Evolutionary conservation across 352 stramenopile species (phyloP), one percentile per base, ranked within the genome.

Genomic region (Phytopythium sindhum): DNA sequence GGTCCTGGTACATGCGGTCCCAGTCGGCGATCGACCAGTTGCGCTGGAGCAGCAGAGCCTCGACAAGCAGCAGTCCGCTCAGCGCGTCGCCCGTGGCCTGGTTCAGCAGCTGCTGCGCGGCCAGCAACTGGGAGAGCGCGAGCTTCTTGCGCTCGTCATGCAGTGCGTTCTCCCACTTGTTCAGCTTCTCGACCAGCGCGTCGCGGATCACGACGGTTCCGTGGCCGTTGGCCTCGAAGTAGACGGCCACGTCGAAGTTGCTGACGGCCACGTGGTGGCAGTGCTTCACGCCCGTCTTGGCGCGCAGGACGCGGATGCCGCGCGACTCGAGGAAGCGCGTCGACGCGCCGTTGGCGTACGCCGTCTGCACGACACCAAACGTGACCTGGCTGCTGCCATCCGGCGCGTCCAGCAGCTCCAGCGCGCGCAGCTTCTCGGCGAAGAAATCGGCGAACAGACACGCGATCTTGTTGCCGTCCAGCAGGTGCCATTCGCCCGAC

Each of bases 211-310:
- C 75, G 29, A 99, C 96, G 3, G 97, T 99, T 42, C 98, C 98
- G 78, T 99, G 98, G 53, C 98, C 98, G 80, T 99, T 99, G 35
- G 98, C 91, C 78, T 99, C 98, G 77, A 99, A 99, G 86, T 99
- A 99, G 45, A 99, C 89, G 37, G 97, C 97, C 63, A 99, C 89
- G 77, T 99, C 98, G 72, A 97, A 99, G 61, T 98, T 73, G 44
- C 88, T 75, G 23, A 97, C 93, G 65, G 97, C 96, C 57, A 97
- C 86, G 77, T 99, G 97, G 35, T 60, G 53, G 55, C 99, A 95
- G 72, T 98, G 94, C 81, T 99, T 99, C 55, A 99, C 97, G 52
- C 97, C 97, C 8, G 97, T 99, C 82, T 98, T 99, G 59, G 97
- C 93, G 70, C 97, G 84, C 15, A 78, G 72, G 19, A 98, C 88